Evolutionary conservation across 2,329 filamentous ascomycete genomes (phyloP).

Genomic region (Onygena corvina): DNA sequence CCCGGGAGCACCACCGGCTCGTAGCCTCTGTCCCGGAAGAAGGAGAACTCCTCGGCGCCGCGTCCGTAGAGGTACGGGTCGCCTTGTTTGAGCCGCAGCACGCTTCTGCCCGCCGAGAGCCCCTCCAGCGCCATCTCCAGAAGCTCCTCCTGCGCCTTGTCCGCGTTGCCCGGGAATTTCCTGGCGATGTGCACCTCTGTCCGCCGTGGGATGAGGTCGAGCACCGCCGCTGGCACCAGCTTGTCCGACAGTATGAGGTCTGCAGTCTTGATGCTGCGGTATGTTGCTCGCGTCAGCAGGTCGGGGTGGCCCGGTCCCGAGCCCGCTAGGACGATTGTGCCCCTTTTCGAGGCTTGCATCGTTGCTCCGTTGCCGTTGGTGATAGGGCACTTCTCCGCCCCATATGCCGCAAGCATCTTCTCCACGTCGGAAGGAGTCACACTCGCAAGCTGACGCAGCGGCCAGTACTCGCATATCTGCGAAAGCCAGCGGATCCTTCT

Average conservation of each 20-base stretch:
- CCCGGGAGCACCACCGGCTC: slow-evolving; percentile 68
- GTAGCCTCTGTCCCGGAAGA: slow-evolving; percentile 63
- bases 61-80: slow-evolving; percentile 94
- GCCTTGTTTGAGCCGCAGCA: slow-evolving; percentile 86
- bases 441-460: slow-evolving; percentile 64
- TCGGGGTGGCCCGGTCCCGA: slow-evolving; percentile 88
- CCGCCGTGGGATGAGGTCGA: slow-evolving; percentile 80
- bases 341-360: slow-evolving; percentile 32
- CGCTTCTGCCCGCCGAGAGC: slow-evolving; percentile 57
- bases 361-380: slow-evolving; percentile 11
- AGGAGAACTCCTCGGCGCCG: slow-evolving; percentile 82
- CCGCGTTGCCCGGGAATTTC: slow-evolving; percentile 96
- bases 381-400: slow-evolving; percentile 16
- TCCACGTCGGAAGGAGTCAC: slow-evolving; percentile 73
- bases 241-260: slow-evolving; percentile 43
- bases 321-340: slow-evolving; percentile 75
- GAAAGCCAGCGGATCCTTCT: slow-evolving; percentile 83
- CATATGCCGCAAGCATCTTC: slow-evolving; percentile 60
- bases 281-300: slow-evolving; percentile 59
- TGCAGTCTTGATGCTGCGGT: slow-evolving; percentile 37
- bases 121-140: slow-evolving; percentile 64
- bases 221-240: slow-evolving; percentile 59
- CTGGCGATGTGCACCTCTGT: slow-evolving; percentile 84
- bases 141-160: slow-evolving; percentile 83
- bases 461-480: slow-evolving; percentile 99